Base-by-base conservation (phyloP, 2,329 filamentous ascomycete genomes). In the Xylariaceae sp. region DNA sequence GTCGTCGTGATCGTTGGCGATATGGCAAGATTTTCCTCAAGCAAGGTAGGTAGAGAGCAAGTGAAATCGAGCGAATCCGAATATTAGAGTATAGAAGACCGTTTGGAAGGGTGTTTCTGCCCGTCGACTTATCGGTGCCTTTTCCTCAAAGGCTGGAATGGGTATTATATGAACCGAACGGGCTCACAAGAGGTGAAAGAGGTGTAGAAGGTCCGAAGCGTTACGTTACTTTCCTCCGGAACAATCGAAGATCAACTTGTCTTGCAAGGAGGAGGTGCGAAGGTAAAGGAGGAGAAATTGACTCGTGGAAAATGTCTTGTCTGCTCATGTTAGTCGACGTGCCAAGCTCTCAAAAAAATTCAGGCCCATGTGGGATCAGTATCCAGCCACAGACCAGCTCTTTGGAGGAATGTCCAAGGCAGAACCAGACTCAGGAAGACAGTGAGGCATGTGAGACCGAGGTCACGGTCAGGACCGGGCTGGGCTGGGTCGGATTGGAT, bases 201-300 rank as follows among this genome's bases (percentile, higher is more conserved):
- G 49, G 37, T 39, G 37, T 34, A 17, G 30, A 48, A 18, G 39
- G 57, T 52, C 62, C 35, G 56, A 42, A 53, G 58, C 62, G 62
- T 62, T 62, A 64, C 64, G 62, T 62, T 62, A 64, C 64, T 65
- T 64, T 62, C 62, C 63, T 63, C 56, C 60, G 56, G 53, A 62
- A 60, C 59, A 63, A 58, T 57, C 60, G 62, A 59, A 63, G 59
- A 58, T 52, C 60, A 64, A 56, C 64, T 67, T 60, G 62, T 62
- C 51, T 17, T 57, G 48, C 49, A 35, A 51, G 55, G 51, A 45
- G 61, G 51, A 48, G 30, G 56, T 59, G 44, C 37, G 58, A 57
- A 55, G 56, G 53, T 34, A 56, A 60, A 30, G 50, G 45, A 30
- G 17, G 61, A 45, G 55, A 53, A 55, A 51, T 52, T 37, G 39